Evolutionary conservation across 257 asterid genomes (phyloP).

Genomic region (Paraleonurus japonicus): DNA sequence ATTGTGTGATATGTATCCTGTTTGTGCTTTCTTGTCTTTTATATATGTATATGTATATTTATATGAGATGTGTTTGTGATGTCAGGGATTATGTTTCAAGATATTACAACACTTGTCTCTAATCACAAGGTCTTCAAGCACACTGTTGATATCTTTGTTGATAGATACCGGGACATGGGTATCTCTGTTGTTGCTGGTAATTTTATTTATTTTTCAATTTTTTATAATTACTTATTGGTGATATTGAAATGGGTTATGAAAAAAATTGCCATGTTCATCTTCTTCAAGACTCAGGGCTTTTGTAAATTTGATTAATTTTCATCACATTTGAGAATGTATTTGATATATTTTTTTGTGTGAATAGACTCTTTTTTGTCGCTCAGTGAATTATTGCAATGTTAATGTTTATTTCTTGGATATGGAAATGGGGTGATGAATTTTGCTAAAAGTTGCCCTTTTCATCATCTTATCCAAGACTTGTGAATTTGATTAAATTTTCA

Average conservation of each 20-base stretch:
- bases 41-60: slow-evolving; percentile 4
- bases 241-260: neutral
- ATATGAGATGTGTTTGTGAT: neutral
- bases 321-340: neutral
- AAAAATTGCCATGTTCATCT: neutral
- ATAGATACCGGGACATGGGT: slow-evolving; percentile 74
- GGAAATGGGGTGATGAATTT: slow-evolving; percentile 18
- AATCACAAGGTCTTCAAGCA: slow-evolving; percentile 79
- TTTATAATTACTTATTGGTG: neutral
- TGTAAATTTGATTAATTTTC: neutral
- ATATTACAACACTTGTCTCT: slow-evolving; percentile 76
- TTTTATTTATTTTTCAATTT: neutral
- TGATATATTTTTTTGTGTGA: neutral
- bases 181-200: slow-evolving; percentile 96
- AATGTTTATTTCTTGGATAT: neutral
- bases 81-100: slow-evolving; percentile 94
- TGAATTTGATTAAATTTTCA: neutral
- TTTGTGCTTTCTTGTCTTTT: slow-evolving; percentile 5
- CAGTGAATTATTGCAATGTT: too few relatives aligned
- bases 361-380: neutral
- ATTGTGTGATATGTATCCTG: neutral
- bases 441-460: slow-evolving; percentile 3
- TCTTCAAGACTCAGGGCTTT: neutral
- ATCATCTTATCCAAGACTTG: neutral
- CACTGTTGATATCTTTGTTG: slow-evolving; percentile 80